Conservation (phyloP, 2,329 filamentous ascomycete species). For the Myriosclerotinia curreyana region DNA sequence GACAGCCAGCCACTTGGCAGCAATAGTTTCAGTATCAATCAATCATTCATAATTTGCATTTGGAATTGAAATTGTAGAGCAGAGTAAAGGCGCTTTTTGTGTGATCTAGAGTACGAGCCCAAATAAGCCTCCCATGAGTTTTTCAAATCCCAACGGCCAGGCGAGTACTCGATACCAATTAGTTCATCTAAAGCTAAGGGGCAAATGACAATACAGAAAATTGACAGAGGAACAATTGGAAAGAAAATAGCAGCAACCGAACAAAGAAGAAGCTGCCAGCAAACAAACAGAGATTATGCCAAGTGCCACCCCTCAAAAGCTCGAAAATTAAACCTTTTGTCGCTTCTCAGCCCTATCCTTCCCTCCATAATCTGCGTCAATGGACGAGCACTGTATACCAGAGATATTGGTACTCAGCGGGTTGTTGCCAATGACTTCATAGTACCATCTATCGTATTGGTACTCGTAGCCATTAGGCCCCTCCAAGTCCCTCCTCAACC, state of each 20-base stretch:
- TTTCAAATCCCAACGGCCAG: not conserved
- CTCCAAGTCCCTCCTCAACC: conserved; percentile 4
- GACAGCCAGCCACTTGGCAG: too few relatives aligned
- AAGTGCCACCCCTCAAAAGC: not conserved
- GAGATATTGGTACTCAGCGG: not conserved
- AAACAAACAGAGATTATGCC: not conserved
- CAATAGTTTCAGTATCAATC: too few relatives aligned
- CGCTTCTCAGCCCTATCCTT: not conserved
- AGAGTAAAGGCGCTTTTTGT: not conserved
- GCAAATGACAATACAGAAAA: not conserved
- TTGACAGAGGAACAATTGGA: not conserved
- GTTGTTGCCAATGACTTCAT: conserved; percentile 6
- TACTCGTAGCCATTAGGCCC: not conserved
- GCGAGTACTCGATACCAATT: not conserved
- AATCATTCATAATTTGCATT: not conserved
- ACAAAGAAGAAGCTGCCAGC: not conserved
- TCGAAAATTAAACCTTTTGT: not conserved
- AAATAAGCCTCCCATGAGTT: not conserved
- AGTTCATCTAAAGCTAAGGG: not conserved
- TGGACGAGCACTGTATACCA: not conserved
- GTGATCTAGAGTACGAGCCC: not conserved
- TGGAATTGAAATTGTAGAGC: not conserved
- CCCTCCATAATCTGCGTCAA: not conserved
- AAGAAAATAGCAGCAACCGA: not conserved
- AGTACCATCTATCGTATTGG: not conserved